These are phyloP conservation scores for Ilyonectria destructans DNA, from an alignment of 2,329 filamentous ascomycete species.

Conservation along the genomic window DNA sequence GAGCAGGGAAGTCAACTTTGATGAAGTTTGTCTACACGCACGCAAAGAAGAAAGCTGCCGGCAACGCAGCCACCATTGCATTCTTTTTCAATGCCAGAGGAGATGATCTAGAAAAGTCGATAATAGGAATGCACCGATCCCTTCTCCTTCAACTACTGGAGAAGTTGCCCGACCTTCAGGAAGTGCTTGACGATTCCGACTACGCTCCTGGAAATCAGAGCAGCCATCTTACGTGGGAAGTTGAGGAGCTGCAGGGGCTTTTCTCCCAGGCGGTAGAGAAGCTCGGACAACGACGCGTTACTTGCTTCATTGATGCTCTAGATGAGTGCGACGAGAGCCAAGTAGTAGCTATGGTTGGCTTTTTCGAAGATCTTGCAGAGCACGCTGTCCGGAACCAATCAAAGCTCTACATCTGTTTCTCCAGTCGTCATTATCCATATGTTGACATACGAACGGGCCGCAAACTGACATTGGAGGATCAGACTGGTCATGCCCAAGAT, in stretches of 20 bases:
- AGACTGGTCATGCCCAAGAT: constrained; percentile 39
- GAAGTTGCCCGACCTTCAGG: constrained; percentile 2
- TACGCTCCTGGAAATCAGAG: neutral
- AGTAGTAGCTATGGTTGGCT: constrained; percentile 58
- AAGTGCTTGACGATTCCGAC: constrained; percentile 2
- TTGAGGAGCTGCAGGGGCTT: neutral
- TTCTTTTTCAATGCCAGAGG: constrained; percentile 37
- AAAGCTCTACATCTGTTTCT: constrained; percentile 56
- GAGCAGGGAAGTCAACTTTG: constrained; percentile 65
- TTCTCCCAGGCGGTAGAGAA: neutral
- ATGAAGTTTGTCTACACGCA: constrained; percentile 56
- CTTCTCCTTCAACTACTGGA: constrained; percentile 6
- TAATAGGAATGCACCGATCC: constrained; percentile 32
- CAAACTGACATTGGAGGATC: constrained; percentile 40
- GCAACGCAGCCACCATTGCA: neutral
- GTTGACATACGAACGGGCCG: constrained; percentile 15
- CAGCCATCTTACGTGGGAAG: neutral
- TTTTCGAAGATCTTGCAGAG: constrained; percentile 57
- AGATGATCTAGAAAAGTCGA: constrained; percentile 20
- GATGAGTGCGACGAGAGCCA: constrained; percentile 63
- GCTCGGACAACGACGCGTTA: neutral
- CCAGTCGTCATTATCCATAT: constrained; percentile 61
- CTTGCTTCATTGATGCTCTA: constrained; percentile 58
- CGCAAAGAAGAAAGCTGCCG: neutral
- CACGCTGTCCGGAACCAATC: constrained; percentile 32